phyloP scores from a whole-genome alignment of 495 filamentous ascomycete species.

The Penicillium silybi region DNA sequence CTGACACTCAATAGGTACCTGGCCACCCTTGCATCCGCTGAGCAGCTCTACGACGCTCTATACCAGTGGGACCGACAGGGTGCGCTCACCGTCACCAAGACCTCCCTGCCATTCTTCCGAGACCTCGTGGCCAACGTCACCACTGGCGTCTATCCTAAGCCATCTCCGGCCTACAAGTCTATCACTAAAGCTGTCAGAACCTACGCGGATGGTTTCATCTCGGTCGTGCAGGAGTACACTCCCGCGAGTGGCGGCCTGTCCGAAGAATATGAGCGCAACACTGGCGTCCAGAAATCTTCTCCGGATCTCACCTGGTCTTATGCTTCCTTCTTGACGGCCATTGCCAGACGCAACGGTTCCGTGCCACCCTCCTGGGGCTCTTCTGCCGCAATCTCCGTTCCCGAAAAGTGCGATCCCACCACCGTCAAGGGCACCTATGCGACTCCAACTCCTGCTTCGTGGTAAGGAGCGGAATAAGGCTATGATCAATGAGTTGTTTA shows the following conservation, averaged over 20 bases:
- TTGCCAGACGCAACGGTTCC: no score
- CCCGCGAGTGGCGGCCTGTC: constrained; percentile 45
- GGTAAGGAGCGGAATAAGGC: no score
- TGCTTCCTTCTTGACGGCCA: constrained; percentile 44
- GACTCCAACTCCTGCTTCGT: no score
- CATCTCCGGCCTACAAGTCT: constrained; percentile 36
- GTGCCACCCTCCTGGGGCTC: no score
- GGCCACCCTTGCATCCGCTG: constrained; percentile 54
- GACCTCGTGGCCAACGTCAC: constrained; percentile 45
- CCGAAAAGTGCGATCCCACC: no score
- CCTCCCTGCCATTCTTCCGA: constrained; percentile 56
- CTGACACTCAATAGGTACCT: constrained; percentile 37
- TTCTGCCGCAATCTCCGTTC: no score
- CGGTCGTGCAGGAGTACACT: constrained; percentile 34
- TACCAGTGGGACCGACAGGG: constrained; percentile 54
- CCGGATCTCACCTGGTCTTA: constrained; percentile 49
- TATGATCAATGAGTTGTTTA: no score
- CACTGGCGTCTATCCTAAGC: constrained; percentile 43
- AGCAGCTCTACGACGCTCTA: constrained; percentile 58
- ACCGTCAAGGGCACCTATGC: no score
- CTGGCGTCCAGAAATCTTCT: constrained; percentile 46
- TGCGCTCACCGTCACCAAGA: constrained; percentile 48
- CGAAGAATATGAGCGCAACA: constrained; percentile 53
- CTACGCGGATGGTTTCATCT: constrained; percentile 52
- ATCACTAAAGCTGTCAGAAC: constrained; percentile 47